Percentiles rank a stretch among this genome's conserved stretches.
Conservation (phyloP, 352 stramenopile species). For the Pythium dissotocum region DNA sequence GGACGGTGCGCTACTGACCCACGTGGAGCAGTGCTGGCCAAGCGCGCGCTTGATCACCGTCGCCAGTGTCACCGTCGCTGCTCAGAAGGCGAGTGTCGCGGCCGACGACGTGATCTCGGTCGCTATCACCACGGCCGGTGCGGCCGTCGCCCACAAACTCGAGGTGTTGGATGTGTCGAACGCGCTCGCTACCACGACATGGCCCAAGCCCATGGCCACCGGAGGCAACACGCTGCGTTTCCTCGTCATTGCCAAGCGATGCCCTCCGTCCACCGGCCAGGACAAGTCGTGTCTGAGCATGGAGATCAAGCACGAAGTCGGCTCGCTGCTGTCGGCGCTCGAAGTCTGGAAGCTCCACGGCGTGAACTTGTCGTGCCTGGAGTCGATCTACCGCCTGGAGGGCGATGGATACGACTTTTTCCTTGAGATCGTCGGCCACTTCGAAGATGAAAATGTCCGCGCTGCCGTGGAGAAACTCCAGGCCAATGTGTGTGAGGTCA, state of each 20-base stretch:
- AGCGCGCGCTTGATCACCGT: conserved; percentile 67
- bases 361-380: conserved; percentile 84
- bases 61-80: conserved; percentile 61
- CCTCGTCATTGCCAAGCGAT: conserved; percentile 69
- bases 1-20: conserved; percentile 49
- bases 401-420: conserved; percentile 85
- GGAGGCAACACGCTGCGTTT: conserved; percentile 71
- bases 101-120: conserved; percentile 40
- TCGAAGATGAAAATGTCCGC: conserved; percentile 66
- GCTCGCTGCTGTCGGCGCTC: conserved; percentile 73
- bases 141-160: conserved; percentile 41
- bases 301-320: conserved; percentile 87
- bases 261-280: conserved; percentile 58
- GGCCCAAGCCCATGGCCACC: conserved; percentile 29
- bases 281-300: conserved; percentile 87
- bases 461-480: conserved; percentile 57
- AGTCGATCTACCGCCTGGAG: conserved; percentile 83
- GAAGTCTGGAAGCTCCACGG: conserved; percentile 81
- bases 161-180: conserved; percentile 56
- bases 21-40: conserved; percentile 76
- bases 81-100: conserved; percentile 31
- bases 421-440: conserved; percentile 77
- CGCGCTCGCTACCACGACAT: conserved; percentile 46
- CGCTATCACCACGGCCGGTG: conserved; percentile 56
- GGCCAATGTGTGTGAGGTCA: conserved; percentile 55